Conservation (phyloP, 768 basidiomycete species). For the Melanogaster broomeanus region DNA sequence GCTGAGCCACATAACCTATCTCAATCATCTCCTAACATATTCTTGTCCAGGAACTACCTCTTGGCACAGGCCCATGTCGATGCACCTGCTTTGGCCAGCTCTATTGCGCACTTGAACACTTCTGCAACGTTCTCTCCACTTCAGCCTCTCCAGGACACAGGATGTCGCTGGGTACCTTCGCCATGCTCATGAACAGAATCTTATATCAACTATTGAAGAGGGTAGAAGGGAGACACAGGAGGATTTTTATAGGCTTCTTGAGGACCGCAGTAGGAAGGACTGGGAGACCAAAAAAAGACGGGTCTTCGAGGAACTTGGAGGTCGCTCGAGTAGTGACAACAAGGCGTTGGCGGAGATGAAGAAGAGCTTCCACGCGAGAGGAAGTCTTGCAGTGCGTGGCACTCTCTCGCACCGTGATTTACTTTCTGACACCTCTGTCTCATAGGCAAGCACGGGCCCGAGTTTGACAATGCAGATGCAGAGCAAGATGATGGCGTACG, state of each 20-base stretch:
- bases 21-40: constrained; percentile 8
- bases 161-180: constrained; percentile 93
- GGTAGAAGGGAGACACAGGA: constrained; percentile 82
- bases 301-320: constrained; percentile 88
- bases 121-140: constrained; percentile 83
- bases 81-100: constrained; percentile 80
- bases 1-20: constrained; percentile 4
- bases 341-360: constrained; percentile 59
- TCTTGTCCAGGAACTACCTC: constrained; percentile 70
- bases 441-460: constrained; percentile 48
- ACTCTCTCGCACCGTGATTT: neutral
- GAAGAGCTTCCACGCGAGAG: constrained; percentile 62
- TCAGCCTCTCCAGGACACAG: constrained; percentile 91
- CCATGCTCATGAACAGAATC: constrained; percentile 93
- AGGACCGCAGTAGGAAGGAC: constrained; percentile 72
- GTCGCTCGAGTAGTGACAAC: constrained; percentile 56
- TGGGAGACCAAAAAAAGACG: constrained; percentile 92
- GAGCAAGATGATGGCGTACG: constrained; percentile 95
- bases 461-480: constrained; percentile 79
- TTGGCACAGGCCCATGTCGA: constrained; percentile 95
- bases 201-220: constrained; percentile 93
- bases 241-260: constrained; percentile 80
- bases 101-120: constrained; percentile 83
- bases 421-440: constrained; percentile 6
- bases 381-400: constrained; percentile 49